Evolutionary conservation across 306 rosid genomes (phyloP).

Genomic region (Ziziphus jujuba): DNA sequence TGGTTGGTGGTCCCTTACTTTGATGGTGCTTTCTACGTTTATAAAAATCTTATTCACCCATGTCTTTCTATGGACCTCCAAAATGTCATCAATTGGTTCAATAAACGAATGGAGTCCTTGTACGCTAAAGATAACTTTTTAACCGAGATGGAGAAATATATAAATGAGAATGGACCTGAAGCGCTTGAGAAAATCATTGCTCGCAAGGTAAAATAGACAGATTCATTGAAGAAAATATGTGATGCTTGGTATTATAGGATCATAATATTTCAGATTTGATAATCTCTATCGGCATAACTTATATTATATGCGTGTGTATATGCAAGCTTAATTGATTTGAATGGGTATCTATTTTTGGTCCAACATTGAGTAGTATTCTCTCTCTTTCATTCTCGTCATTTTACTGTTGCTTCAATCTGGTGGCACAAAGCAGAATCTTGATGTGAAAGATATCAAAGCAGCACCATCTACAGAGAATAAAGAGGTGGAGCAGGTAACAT

Average conservation of each 20-base stretch:
- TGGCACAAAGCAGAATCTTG: constrained; percentile 10
- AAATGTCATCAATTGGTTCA: not conserved
- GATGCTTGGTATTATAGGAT: not conserved
- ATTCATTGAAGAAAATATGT: not conserved
- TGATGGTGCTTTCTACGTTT: constrained; percentile 46
- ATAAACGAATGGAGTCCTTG: constrained; percentile 23
- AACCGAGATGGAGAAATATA: constrained; percentile 38
- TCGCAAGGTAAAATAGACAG: constrained; percentile 34
- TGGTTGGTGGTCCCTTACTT: constrained; percentile 50
- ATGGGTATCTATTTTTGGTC: not conserved
- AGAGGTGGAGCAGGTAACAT: constrained; percentile 32
- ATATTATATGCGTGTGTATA: too few relatives aligned
- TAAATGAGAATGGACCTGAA: constrained; percentile 49
- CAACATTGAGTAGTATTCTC: constrained; percentile 9
- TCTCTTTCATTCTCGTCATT: not conserved
- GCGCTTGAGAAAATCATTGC: constrained; percentile 48
- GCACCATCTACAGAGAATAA: constrained; percentile 16
- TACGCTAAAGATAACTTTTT: constrained; percentile 34
- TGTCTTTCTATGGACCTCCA: constrained; percentile 23
- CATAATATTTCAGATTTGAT: not conserved
- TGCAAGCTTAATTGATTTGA: not conserved
- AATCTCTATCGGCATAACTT: not conserved
- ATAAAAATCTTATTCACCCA: constrained; percentile 28
- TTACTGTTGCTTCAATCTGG: constrained; percentile 18
- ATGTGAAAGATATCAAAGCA: constrained; percentile 22